These are phyloP conservation scores for Diaporthe citrichinensis DNA, from an alignment of 2,329 filamentous ascomycete genomes.

Conservation along the genomic window DNA sequence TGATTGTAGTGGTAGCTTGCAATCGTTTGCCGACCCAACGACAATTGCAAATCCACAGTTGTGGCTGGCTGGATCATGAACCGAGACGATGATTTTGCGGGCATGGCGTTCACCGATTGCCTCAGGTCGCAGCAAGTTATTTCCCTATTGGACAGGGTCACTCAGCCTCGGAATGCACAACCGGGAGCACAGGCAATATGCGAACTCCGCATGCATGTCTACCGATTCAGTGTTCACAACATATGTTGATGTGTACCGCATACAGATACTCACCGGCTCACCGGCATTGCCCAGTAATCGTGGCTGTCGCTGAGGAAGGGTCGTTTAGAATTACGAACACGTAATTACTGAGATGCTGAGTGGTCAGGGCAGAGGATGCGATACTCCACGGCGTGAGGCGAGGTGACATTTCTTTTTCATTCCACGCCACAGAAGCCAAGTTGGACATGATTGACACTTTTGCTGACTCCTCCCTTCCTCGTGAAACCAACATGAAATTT, in stretches of 20 bases:
- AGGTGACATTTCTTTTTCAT: not conserved
- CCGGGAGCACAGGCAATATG: no score
- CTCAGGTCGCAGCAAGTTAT: not conserved
- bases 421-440: not conserved
- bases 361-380: not conserved
- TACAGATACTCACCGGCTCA: not conserved
- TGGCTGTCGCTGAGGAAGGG: not conserved
- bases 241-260: not conserved
- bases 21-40: not conserved
- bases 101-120: not conserved
- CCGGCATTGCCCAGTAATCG: not conserved
- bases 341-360: not conserved
- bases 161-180: not conserved
- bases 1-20: no score
- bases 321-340: not conserved
- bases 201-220: not conserved
- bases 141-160: not conserved
- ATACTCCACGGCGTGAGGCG: not conserved
- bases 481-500: not conserved
- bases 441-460: not conserved
- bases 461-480: not conserved
- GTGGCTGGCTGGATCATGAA: slow-evolving; percentile 5
- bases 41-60: not conserved
- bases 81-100: not conserved
- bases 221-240: not conserved